Conservation (phyloP, 768 basidiomycete genomes). For the Suillus spraguei region DNA sequence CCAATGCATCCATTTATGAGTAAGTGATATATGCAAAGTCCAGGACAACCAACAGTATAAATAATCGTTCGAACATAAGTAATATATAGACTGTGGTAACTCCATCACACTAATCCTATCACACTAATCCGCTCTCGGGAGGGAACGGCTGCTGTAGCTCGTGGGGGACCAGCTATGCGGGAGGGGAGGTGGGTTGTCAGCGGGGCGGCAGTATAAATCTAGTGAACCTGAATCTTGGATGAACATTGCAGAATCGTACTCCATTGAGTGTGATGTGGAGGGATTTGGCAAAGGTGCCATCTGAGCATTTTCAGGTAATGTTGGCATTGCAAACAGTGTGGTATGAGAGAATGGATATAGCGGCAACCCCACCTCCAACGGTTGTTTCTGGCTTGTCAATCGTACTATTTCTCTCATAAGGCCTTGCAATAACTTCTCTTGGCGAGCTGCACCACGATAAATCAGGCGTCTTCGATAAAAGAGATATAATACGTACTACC, state of each 20-base stretch:
- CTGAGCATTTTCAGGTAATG: conserved; percentile 33
- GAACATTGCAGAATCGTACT: not conserved
- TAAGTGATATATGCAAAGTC: not conserved
- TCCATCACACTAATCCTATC: conserved; percentile 5
- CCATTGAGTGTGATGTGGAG: not conserved
- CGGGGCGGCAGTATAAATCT: conserved; percentile 1
- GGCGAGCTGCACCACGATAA: conserved; percentile 56
- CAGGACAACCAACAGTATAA: not conserved
- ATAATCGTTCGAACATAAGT: not conserved
- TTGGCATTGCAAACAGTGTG: conserved; percentile 58
- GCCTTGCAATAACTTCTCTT: conserved; percentile 80
- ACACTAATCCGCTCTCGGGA: not conserved
- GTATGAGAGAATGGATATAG: conserved; percentile 81
- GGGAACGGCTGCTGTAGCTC: not conserved
- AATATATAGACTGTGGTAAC: not conserved
- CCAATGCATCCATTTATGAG: not conserved
- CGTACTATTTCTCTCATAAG: conserved; percentile 85
- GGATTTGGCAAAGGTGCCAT: conserved; percentile 34
- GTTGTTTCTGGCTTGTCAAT: conserved; percentile 79
- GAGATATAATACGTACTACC: conserved; percentile 59
- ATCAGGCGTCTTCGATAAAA: conserved; percentile 9
- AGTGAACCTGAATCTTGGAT: not conserved
- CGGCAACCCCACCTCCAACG: conserved; percentile 78
- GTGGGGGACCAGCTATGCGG: not conserved
- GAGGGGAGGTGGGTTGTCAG: not conserved